These are phyloP conservation scores for Choanephora cucurbitarum DNA, from an alignment of 371 early-diverging fungal species.

Conservation along the genomic window DNA sequence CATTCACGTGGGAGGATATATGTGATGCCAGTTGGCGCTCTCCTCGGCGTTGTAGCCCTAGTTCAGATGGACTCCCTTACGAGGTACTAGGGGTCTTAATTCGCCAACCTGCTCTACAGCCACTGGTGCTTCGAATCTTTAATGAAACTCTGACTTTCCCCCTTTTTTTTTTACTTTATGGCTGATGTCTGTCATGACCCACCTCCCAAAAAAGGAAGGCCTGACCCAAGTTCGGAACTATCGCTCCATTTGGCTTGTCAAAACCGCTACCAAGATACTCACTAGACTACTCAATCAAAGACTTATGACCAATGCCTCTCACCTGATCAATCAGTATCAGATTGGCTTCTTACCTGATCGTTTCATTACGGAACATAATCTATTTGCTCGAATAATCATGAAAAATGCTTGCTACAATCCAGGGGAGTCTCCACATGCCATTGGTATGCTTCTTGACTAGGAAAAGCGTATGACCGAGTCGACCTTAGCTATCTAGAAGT, in stretches of 20 bases:
- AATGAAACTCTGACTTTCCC: not conserved
- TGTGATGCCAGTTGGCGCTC: no score
- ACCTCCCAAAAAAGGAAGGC: slow-evolving; percentile 27
- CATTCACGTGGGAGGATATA: no score
- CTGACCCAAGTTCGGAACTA: slow-evolving; percentile 14
- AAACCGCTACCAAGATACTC: slow-evolving; percentile 14
- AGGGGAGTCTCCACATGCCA: not conserved
- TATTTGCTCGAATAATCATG: not conserved
- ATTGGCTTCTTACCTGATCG: not conserved
- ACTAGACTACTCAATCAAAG: slow-evolving; percentile 1
- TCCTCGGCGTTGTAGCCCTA: no score
- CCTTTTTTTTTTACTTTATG: slow-evolving; percentile 8
- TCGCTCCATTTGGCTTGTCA: slow-evolving; percentile 20
- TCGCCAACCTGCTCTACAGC: not conserved
- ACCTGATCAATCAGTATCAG: not conserved
- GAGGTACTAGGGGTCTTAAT: no score
- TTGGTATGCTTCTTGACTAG: not conserved
- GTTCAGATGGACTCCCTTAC: no score
- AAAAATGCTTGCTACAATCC: not conserved
- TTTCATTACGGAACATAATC: not conserved
- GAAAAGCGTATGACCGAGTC: slow-evolving; percentile 3
- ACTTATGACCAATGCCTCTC: not conserved
- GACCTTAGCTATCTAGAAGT: not conserved
- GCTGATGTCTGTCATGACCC: slow-evolving; percentile 18
- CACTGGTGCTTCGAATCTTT: not conserved